Evolutionary conservation across 306 rosid genomes (phyloP).

Genomic region (Acacia melanoxylon): DNA sequence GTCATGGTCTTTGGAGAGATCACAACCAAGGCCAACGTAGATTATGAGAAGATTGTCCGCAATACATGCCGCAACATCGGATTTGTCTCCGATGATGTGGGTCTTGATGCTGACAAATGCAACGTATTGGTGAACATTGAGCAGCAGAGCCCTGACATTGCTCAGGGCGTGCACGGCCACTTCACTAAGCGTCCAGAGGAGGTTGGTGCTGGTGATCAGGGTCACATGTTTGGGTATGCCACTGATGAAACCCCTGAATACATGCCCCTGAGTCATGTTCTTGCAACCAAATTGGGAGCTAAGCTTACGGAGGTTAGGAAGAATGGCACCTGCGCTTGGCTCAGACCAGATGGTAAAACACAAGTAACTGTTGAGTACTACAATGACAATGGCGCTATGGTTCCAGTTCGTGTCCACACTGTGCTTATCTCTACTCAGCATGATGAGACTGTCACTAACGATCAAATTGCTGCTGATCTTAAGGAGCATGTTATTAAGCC

Average conservation of each 20-base stretch:
- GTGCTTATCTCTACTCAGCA: constrained; percentile 99
- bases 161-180: constrained; percentile 99
- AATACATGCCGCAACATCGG: constrained; percentile 92
- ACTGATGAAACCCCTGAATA: constrained; percentile 96
- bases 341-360: constrained; percentile 99
- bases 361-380: constrained; percentile 94
- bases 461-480: constrained; percentile 94
- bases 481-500: constrained; percentile 98
- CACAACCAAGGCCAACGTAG: constrained; percentile 95
- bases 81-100: constrained; percentile 88
- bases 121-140: constrained; percentile 98
- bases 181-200: constrained; percentile 99
- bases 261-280: constrained; percentile 97
- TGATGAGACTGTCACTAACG: constrained; percentile 92
- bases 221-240: constrained; percentile 99
- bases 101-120: constrained; percentile 99
- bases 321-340: constrained; percentile 91
- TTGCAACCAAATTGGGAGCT: constrained; percentile 94
- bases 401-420: constrained; percentile 96
- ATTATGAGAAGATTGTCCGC: constrained; percentile 95
- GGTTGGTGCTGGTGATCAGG: constrained; percentile 99
- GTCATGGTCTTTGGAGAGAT: constrained; percentile 99
- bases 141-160: constrained; percentile 99
- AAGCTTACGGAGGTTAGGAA: constrained; percentile 95
- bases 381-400: constrained; percentile 93